phyloP scores from a whole-genome alignment of 345 rosid genomes.

The Euclidium syriacum region DNA sequence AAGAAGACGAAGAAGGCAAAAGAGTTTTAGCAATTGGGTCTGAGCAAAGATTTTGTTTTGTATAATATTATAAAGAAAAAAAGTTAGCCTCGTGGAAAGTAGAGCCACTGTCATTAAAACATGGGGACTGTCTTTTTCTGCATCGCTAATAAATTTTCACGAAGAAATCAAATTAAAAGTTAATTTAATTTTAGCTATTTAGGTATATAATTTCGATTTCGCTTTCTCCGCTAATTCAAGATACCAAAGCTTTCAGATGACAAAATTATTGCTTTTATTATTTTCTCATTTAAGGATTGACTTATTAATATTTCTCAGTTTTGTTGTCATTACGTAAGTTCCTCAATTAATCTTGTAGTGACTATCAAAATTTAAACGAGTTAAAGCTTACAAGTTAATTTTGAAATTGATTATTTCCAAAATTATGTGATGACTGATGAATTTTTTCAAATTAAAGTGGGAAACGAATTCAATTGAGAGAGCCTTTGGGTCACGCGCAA shows the following conservation, averaged over 20 bases:
- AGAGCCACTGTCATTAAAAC: slow-evolving; percentile 33
- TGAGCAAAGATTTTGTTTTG: slow-evolving; percentile 7
- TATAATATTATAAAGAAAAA: slow-evolving; percentile 11
- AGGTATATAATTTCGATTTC: background rate
- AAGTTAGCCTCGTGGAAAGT: slow-evolving; percentile 24
- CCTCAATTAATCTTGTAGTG: background rate
- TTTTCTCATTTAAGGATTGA: background rate
- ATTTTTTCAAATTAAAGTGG: slow-evolving; percentile 7
- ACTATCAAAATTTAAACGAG: background rate
- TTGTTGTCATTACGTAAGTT: background rate
- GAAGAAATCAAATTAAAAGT: background rate
- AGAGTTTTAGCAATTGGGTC: slow-evolving; percentile 12
- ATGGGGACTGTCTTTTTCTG: slow-evolving; percentile 25
- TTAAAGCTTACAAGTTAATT: background rate
- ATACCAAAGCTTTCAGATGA: slow-evolving; percentile 4
- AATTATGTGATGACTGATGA: background rate
- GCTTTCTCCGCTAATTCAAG: background rate
- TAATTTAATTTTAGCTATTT: background rate
- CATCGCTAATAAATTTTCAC: background rate
- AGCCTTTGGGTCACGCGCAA: slow-evolving; percentile 5
- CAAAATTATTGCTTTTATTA: background rate
- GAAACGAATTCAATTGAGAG: background rate
- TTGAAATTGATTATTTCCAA: background rate
- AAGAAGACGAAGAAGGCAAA: slow-evolving; percentile 13
- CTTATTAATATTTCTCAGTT: background rate